Percentiles rank a stretch among this genome's conserved stretches.
phyloP scores from a whole-genome alignment of 1,284 basidiomycete species.

The Trametes polyzona region DNA sequence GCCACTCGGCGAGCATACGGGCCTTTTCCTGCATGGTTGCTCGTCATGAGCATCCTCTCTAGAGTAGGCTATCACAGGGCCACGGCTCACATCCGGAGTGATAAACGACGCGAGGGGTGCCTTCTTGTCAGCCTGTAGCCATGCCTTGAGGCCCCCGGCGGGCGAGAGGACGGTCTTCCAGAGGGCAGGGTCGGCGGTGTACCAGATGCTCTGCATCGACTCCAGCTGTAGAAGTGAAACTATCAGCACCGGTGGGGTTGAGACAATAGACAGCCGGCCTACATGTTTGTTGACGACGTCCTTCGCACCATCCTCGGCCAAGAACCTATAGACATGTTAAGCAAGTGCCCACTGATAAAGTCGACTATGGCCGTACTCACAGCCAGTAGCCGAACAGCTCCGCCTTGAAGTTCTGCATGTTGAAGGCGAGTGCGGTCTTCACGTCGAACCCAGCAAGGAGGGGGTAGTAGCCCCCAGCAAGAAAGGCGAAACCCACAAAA shows the following conservation, averaged over 20 bases:
- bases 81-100: conserved; percentile 26
- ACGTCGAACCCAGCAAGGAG: conserved; percentile 34
- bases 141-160: conserved; percentile 30
- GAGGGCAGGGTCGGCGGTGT: conserved; percentile 30
- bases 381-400: conserved; percentile 40
- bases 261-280: background rate
- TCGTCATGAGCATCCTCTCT: background rate
- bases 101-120: conserved; percentile 26
- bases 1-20: conserved; percentile 21
- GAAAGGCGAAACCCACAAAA: conserved; percentile 45
- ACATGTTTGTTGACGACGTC: conserved; percentile 35
- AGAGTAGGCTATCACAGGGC: too few relatives aligned
- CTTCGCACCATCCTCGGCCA: conserved; percentile 35
- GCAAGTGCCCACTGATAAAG: background rate
- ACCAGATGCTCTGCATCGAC: conserved; percentile 36
- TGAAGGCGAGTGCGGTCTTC: conserved; percentile 13
- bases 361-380: conserved; percentile 1
- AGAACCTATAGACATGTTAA: conserved; percentile 26
- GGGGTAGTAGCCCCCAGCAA: conserved; percentile 44
- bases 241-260: background rate
- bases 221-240: conserved; percentile 29
- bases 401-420: conserved; percentile 50
- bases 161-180: conserved; percentile 35
- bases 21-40: conserved; percentile 16
- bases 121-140: conserved; percentile 31